Evolutionary conservation across 306 rosid genomes (phyloP).

Genomic region (Lotus japonicus): DNA sequence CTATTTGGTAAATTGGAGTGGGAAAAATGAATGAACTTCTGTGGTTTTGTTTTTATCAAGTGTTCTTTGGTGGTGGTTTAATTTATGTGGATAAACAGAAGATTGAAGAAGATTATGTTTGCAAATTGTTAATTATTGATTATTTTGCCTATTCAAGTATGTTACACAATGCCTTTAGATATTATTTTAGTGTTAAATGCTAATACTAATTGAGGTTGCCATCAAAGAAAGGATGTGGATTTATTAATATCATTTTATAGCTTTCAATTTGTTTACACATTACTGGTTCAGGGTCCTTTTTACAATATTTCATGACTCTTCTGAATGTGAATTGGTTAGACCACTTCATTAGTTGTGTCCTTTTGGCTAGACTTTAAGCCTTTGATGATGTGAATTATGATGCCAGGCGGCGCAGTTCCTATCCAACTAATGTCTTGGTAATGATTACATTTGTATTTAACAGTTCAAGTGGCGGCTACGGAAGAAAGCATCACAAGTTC

Average conservation of each 20-base stretch:
- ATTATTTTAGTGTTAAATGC: background rate
- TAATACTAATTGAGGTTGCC: background rate
- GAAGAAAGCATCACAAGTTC: conserved; percentile 95
- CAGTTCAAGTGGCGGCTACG: conserved; percentile 81
- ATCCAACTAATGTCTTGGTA: conserved; percentile 8
- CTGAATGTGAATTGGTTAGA: background rate
- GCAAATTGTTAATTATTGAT: background rate
- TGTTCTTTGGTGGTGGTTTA: background rate
- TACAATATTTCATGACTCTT: background rate
- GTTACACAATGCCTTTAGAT: background rate
- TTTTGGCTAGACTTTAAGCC: background rate
- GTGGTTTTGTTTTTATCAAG: background rate
- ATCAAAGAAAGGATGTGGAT: background rate
- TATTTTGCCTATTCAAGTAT: conserved; percentile 3
- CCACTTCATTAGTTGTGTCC: background rate
- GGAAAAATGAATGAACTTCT: background rate
- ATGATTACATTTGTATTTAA: background rate
- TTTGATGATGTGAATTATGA: conserved; percentile 1
- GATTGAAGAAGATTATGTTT: background rate
- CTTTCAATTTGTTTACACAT: background rate
- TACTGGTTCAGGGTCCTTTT: background rate
- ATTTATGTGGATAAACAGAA: background rate
- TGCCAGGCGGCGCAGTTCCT: background rate
- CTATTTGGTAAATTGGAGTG: background rate
- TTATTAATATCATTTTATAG: background rate